A percentile compares a stretch with the other conserved stretches of the same genome.
These are phyloP conservation scores for Gentiana macrophylla DNA, from an alignment of 257 asterid species.

Conservation along the genomic window DNA sequence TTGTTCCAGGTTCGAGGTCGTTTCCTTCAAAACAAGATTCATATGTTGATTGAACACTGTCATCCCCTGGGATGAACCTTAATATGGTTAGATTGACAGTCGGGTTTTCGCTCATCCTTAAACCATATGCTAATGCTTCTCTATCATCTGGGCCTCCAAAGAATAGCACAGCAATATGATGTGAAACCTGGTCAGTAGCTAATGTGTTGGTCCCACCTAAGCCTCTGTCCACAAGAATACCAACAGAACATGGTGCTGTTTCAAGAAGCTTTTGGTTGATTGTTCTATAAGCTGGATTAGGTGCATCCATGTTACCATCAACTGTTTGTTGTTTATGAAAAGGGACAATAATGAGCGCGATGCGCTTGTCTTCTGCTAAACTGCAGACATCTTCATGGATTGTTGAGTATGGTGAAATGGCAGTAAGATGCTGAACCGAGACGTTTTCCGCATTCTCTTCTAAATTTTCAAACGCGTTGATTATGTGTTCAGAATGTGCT, in stretches of 20 bases:
- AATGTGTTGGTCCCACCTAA: constrained; percentile 58
- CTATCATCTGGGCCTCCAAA: constrained; percentile 87
- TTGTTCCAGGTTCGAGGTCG: constrained; percentile 16
- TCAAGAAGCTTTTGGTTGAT: constrained; percentile 75
- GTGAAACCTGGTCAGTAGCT: constrained; percentile 40
- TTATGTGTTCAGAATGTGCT: constrained; percentile 86
- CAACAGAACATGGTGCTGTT: constrained; percentile 77
- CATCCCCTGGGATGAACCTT: constrained; percentile 44
- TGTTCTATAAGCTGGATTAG: constrained; percentile 54
- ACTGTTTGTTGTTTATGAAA: constrained; percentile 94
- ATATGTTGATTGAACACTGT: constrained; percentile 3
- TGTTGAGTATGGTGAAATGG: constrained; percentile 86
- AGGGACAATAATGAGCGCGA: constrained; percentile 58
- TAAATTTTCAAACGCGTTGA: constrained; percentile 78
- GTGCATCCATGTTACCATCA: constrained; percentile 86
- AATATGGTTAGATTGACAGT: constrained; percentile 47
- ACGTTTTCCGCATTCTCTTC: constrained; percentile 55
- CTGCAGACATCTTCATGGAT: constrained; percentile 87
- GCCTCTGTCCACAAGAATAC: constrained; percentile 86
- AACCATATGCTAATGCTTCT: constrained; percentile 68
- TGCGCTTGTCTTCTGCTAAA: constrained; percentile 77
- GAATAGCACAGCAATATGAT: constrained; percentile 55
- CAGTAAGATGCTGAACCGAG: constrained; percentile 65
- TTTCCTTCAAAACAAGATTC: not conserved
- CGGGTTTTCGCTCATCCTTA: constrained; percentile 68